Evolutionary conservation across 2,329 filamentous ascomycete genomes (phyloP), one percentile per base, ranked within the genome.

Genomic region (Talaromyces sp.): DNA sequence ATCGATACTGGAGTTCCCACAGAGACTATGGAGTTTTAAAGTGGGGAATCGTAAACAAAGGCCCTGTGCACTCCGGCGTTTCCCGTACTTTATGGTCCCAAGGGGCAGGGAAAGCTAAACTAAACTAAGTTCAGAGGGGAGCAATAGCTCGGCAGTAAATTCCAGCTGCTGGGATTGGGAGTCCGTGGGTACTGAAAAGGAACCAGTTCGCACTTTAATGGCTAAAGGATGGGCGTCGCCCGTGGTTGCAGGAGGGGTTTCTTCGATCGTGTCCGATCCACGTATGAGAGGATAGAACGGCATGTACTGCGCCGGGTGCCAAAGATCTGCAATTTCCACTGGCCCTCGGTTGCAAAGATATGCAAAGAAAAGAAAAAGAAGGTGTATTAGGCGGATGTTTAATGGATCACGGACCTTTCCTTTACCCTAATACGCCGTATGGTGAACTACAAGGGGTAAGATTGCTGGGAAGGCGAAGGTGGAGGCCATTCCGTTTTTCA

Each of bases 211-310:
- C 14, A 2, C 20, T 13, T 8, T 13, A 20, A 8, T 30, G 16
- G 42, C 30, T 46, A 39, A 47, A 2, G 22, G 17, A 40, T 14
- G 20, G 8, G 39, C 14, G 45, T 24, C 29, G 44, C 32, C 30
- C 41, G 29, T 52, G 22, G 37, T 49, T 22, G 54, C 49, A 50
- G 54, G 32, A 32, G 22, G 32, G 17, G 10, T 37, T 16, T 29
- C 42, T 30, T 56, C 49, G 46, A 56, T 56, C 51, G 46, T 2
- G 13, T 10, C 45, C 48, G 57, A 54, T 60, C 46, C 35, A 27
- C 52, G 55, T 54, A 54, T 58, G 36, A 51, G 52, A 47, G 36
- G 27, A 13, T 30, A 16, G 16, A 9, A 40, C 30, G 29, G 30
- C 39, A 8, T 35, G 33, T 35, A 2, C 33, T 32, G 24, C 27